Percentiles rank a stretch among this genome's conserved stretches.
phyloP scores from a whole-genome alignment of 495 filamentous ascomycete genomes.

The Aspergillus biplanus region DNA sequence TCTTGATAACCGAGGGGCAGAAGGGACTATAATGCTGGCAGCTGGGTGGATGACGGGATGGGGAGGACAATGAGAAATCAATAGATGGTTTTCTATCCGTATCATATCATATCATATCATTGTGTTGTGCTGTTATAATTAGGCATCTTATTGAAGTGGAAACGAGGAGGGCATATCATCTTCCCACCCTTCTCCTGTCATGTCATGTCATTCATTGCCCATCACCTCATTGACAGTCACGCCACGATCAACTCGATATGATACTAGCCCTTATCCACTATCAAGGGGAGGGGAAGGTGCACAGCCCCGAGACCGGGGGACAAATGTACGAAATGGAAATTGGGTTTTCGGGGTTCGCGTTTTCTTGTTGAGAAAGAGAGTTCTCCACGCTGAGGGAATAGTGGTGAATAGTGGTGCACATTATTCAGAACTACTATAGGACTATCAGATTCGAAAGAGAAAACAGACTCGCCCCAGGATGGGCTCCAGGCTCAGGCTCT shows the following conservation, averaged over 20 bases:
- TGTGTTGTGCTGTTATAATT: not conserved
- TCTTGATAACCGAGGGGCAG: not conserved
- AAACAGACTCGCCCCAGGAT: not conserved
- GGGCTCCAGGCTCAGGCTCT: not conserved
- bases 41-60: not conserved
- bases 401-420: too few relatives aligned
- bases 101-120: slow-evolving; percentile 20
- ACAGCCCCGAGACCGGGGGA: too few relatives aligned
- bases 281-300: too few relatives aligned
- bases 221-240: not conserved
- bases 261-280: too few relatives aligned
- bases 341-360: too few relatives aligned
- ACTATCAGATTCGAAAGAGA: not conserved
- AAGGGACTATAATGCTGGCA: not conserved
- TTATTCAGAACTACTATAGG: too few relatives aligned
- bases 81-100: not conserved
- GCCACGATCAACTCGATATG: slow-evolving; percentile 10
- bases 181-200: not conserved
- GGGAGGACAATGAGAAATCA: not conserved
- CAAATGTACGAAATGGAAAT: not conserved
- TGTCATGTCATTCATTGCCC: slow-evolving; percentile 3
- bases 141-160: not conserved
- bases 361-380: too few relatives aligned
- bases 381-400: too few relatives aligned
- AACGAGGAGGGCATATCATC: not conserved